phyloP scores from a whole-genome alignment of 169 alveolate species.

The Plasmodium coatneyi region DNA sequence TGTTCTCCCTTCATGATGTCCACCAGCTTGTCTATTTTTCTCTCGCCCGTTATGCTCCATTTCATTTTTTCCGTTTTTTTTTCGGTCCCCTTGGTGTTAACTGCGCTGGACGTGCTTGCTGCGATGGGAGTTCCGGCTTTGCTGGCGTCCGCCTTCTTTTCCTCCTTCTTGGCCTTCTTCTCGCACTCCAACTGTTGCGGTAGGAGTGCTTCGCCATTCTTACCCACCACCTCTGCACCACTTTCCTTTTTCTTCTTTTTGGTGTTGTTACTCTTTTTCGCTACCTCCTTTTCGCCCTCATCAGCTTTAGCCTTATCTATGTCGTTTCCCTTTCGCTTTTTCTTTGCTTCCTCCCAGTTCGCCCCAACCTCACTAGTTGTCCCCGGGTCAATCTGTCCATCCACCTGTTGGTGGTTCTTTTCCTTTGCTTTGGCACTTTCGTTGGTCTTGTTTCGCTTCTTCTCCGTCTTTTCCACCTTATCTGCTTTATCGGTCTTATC shows the following conservation, averaged over 20 bases:
- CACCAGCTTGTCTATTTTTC: slow-evolving; percentile 54
- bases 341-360: background rate
- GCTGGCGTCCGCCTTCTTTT: background rate
- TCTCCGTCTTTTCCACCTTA: background rate
- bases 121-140: background rate
- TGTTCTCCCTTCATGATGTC: slow-evolving; percentile 72
- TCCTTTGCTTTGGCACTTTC: slow-evolving; percentile 1
- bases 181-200: background rate
- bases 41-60: slow-evolving; percentile 52
- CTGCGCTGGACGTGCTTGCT: background rate
- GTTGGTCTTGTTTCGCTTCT: background rate
- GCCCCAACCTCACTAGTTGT: background rate
- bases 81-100: background rate
- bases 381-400: background rate
- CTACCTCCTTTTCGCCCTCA: background rate
- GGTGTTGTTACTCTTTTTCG: background rate
- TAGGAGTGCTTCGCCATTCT: background rate
- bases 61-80: slow-evolving; percentile 49
- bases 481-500: background rate
- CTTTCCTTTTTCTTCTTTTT: background rate
- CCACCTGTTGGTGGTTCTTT: background rate
- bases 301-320: background rate
- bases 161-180: slow-evolving; percentile 14
- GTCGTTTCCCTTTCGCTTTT: background rate
- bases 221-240: background rate